Evolutionary conservation across 2,329 filamentous ascomycete genomes (phyloP), one percentile per base, ranked within the genome.

Genomic region (Phialophora expanda): DNA sequence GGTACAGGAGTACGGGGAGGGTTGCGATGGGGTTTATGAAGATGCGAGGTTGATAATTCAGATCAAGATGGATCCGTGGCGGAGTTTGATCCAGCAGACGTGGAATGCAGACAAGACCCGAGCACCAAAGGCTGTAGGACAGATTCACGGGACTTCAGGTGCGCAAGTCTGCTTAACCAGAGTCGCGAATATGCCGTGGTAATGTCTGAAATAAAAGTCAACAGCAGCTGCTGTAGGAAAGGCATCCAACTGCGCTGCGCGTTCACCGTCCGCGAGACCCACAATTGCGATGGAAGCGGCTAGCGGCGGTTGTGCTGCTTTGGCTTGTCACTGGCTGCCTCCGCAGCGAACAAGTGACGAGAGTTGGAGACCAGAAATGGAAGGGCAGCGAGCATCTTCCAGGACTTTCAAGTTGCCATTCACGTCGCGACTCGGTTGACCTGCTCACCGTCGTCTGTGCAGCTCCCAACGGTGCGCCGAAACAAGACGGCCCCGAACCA

Each of bases 11-110:
- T 41, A 34, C 17, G 44, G 22, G 54, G 7, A 48, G 50, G 20
- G 38, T 61, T 24, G 24, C n/a, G 24, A 28, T 56, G 38, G 12
- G 38, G n/a, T 17, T 62, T 48, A 41, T 51, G 57, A 24, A 22
- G 17, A 11, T 30, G 6, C 12, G 17, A 22, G 53, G 34, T 55
- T 55, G 53, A 34, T 34, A 34, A 20, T 55, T 55, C 51, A 32
- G 51, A 22, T 55, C 24, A 20, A 51, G 46, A 20, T 24, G 9
- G 20, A 22, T 26, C 48, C 2, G 22, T 26, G 1, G 48, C 48
- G 22, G 14, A 17, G 14, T 4, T 22, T 5, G 20, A 22, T 17
- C 9, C n/a, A 9, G 48, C 17, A 44, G 38, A 44, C 17, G 6
- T n/a, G 38, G 38, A 44, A 44, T n/a, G 38, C 38, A 44, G 38